Conservation (phyloP, 23 red algal genomes). For the Cyanidiococcus yangmingshanensis region DNA sequence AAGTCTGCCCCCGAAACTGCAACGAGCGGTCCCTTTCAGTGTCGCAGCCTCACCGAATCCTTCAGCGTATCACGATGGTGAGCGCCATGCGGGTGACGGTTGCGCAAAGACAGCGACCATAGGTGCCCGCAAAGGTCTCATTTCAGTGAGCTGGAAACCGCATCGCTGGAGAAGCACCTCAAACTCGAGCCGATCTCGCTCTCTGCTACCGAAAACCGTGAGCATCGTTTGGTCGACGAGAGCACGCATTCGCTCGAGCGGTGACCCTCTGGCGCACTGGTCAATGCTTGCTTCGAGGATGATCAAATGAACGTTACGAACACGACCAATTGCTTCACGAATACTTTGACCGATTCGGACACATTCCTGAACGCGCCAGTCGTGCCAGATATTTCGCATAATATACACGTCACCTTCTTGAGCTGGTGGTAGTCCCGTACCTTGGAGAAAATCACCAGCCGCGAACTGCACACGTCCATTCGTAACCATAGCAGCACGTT, state of each 20-base stretch:
- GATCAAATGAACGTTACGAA: background rate
- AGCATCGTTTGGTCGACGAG: background rate
- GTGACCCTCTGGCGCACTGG: background rate
- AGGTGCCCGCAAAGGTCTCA: background rate
- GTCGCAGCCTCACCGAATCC: too few species aligned
- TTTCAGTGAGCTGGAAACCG: background rate
- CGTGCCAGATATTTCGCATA: conserved; percentile 20
- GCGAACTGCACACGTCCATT: background rate
- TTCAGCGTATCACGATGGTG: background rate
- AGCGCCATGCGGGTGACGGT: background rate
- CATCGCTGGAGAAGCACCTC: background rate
- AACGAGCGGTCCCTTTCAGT: too few species aligned
- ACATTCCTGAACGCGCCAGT: background rate
- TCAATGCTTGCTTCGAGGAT: conserved; percentile 7
- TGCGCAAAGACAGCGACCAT: background rate
- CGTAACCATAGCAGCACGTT: background rate
- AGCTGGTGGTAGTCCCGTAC: background rate
- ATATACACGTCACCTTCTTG: background rate
- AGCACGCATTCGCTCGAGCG: background rate
- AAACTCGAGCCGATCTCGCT: background rate
- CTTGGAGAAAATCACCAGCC: conserved; percentile 1
- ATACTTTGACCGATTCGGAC: background rate
- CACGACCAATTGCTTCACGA: background rate
- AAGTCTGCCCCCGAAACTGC: too few species aligned
- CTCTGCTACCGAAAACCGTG: background rate